A percentile compares a stretch with the other conserved stretches of the same genome.
Evolutionary conservation across 805 yeast genomes (phyloP).

Genomic region (Komagataella ulmi): DNA sequence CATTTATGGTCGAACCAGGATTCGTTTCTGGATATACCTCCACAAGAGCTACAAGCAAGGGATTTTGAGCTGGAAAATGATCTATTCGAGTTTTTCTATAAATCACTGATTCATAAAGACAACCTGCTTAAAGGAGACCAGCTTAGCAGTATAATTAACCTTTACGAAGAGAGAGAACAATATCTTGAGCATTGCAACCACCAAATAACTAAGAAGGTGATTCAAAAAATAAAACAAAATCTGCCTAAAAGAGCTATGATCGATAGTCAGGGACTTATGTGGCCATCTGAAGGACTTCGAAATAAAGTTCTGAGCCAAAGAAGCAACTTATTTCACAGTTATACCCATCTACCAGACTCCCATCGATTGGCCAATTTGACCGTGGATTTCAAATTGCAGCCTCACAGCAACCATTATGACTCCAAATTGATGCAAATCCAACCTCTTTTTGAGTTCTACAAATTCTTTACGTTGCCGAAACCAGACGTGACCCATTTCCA

Average conservation of each 20-base stretch:
- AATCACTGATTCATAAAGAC: constrained; percentile 7
- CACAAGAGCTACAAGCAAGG: background rate
- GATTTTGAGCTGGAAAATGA: constrained; percentile 11
- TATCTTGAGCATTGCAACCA: background rate
- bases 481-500: constrained; percentile 46
- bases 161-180: constrained; percentile 6
- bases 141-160: constrained; percentile 1
- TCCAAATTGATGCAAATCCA: constrained; percentile 4
- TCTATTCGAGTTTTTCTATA: constrained; percentile 10
- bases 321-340: constrained; percentile 10
- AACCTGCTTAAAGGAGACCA: constrained; percentile 5
- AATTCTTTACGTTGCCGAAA: constrained; percentile 27
- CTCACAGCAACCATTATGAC: constrained; percentile 3
- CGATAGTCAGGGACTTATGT: constrained; percentile 17
- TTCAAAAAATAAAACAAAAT: background rate
- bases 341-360: constrained; percentile 12
- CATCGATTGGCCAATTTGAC: constrained; percentile 8
- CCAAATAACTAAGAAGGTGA: background rate
- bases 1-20: background rate
- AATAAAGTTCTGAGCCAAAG: constrained; percentile 10
- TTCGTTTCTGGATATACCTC: background rate
- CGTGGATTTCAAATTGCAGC: constrained; percentile 20
- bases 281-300: constrained; percentile 12
- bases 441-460: constrained; percentile 20
- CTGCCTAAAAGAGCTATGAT: constrained; percentile 4